Conservation (phyloP, 305 asterid species). For the Withania somnifera region DNA sequence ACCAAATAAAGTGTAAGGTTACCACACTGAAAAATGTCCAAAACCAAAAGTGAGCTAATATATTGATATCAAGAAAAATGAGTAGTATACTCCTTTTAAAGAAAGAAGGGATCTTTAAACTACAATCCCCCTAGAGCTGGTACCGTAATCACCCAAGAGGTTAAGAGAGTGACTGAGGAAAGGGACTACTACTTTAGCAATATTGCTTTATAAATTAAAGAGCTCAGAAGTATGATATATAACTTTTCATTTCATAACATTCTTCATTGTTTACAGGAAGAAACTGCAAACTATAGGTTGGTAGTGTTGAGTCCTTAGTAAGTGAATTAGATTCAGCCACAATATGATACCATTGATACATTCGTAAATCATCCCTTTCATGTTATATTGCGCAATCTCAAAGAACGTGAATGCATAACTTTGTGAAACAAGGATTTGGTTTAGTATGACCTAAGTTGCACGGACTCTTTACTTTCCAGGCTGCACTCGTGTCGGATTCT, state of each 20-base stretch:
- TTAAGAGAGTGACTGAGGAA: not conserved
- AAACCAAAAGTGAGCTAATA: slow-evolving; percentile 1
- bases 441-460: not conserved
- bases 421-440: not conserved
- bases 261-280: not conserved
- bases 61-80: not conserved
- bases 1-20: slow-evolving; percentile 39
- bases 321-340: not conserved
- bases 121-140: not conserved
- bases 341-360: not conserved
- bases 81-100: not conserved
- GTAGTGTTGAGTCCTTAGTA: not conserved
- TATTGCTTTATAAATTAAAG: not conserved
- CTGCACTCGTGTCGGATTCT: too few species aligned
- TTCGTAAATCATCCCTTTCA: not conserved
- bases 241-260: not conserved
- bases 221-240: not conserved
- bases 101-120: not conserved
- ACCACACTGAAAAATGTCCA: slow-evolving; percentile 29
- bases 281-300: not conserved
- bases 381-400: not conserved
- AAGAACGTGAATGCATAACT: not conserved
- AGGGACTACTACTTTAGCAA: not conserved
- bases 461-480: too few species aligned
- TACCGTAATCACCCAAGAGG: not conserved